phyloP scores from a whole-genome alignment of 2,329 filamentous ascomycete genomes.

The Fusarium devonianum region DNA sequence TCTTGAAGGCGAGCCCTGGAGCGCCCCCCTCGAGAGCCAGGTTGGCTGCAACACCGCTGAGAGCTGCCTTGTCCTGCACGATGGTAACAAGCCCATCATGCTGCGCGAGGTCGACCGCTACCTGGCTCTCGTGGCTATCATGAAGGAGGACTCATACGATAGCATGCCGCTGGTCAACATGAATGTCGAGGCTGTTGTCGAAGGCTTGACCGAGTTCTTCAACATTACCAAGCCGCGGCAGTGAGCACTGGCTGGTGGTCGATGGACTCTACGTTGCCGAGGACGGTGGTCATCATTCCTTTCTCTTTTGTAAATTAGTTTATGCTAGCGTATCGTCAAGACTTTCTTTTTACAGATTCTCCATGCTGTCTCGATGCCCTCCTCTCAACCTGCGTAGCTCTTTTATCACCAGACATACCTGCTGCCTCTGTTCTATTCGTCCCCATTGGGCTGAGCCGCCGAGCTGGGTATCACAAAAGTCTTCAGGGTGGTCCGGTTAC shows the following conservation, averaged over 20 bases:
- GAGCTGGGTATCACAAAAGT: slow-evolving; percentile 52
- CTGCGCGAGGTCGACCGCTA: slow-evolving; percentile 76
- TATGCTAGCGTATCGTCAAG: slow-evolving; percentile 32
- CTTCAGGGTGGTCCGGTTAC: slow-evolving; percentile 55
- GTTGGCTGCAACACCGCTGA: slow-evolving; percentile 71
- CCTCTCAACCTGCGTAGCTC: neutral
- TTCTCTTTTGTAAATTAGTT: slow-evolving; percentile 32
- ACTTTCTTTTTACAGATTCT: slow-evolving; percentile 7
- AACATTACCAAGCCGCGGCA: slow-evolving; percentile 69
- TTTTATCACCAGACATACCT: no score
- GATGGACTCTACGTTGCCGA: neutral
- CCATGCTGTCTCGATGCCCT: neutral
- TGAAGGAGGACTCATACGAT: slow-evolving; percentile 84
- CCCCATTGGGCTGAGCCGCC: neutral
- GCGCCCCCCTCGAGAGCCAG: slow-evolving; percentile 69
- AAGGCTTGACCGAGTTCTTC: slow-evolving; percentile 81
- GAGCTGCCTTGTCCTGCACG: slow-evolving; percentile 72
- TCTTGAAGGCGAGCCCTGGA: slow-evolving; percentile 68
- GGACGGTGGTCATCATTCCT: slow-evolving; percentile 2
- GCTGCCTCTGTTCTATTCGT: no score
- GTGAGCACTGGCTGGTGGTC: slow-evolving; percentile 21
- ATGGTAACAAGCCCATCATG: slow-evolving; percentile 70
- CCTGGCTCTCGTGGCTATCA: slow-evolving; percentile 82
- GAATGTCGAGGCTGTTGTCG: slow-evolving; percentile 83
- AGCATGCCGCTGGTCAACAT: slow-evolving; percentile 86